phyloP scores from a whole-genome alignment of 2,329 filamentous ascomycete genomes.

The Fusarium sp. region DNA sequence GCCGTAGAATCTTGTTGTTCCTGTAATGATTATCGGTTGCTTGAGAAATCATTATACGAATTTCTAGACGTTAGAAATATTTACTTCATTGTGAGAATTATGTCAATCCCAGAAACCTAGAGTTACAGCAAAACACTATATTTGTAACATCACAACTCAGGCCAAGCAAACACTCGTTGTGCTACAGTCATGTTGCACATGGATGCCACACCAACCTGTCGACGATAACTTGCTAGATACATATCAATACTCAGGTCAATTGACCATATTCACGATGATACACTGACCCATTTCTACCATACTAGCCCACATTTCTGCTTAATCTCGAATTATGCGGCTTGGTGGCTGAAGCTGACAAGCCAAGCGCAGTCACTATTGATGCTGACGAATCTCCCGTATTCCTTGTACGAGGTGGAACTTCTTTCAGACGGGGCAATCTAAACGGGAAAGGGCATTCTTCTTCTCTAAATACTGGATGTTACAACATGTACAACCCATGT shows the following conservation, averaged over 20 bases:
- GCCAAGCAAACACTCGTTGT: constrained; percentile 2
- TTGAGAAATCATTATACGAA: constrained; percentile 1
- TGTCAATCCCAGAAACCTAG: not conserved
- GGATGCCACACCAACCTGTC: not conserved
- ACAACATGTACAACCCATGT: not conserved
- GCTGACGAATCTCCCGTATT: constrained; percentile 43
- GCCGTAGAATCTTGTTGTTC: constrained; percentile 17
- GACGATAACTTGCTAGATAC: not conserved
- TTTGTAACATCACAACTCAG: constrained; percentile 9
- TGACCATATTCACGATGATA: too few relatives aligned
- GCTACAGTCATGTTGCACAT: constrained; percentile 16
- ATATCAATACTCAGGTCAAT: not conserved
- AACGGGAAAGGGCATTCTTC: not conserved
- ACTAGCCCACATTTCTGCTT: constrained; percentile 2
- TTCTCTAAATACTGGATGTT: not conserved
- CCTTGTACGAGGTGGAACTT: constrained; percentile 18
- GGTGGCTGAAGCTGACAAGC: constrained; percentile 31
- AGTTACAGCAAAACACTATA: not conserved
- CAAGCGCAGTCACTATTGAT: constrained; percentile 31
- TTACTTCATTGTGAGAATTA: not conserved
- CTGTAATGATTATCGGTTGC: not conserved
- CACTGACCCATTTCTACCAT: not conserved
- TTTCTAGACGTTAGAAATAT: not conserved
- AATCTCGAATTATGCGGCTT: constrained; percentile 9
- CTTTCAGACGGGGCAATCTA: not conserved